phyloP scores from a whole-genome alignment of 148 eudicot species.

The Vaccinium macrocarpon region DNA sequence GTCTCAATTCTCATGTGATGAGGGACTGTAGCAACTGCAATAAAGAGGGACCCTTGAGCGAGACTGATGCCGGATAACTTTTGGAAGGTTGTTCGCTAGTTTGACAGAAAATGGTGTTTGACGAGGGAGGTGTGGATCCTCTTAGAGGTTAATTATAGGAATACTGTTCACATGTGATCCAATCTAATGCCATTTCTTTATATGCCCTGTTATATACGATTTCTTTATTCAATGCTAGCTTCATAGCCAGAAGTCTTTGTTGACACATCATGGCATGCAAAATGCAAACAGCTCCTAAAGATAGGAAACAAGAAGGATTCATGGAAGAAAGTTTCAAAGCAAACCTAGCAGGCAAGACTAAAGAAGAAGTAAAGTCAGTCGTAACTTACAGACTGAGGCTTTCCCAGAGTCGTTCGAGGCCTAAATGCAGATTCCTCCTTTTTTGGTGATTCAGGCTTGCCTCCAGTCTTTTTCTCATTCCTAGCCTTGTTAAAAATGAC shows the following conservation, averaged over 20 bases:
- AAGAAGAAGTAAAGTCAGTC: neutral
- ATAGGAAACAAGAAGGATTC: neutral
- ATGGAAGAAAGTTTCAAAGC: neutral
- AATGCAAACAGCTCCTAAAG: neutral
- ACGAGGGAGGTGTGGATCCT: too few relatives aligned
- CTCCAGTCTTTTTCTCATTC: conserved; percentile 35
- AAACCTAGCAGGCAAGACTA: neutral
- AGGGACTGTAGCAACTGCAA: too few relatives aligned
- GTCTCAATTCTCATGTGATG: too few relatives aligned
- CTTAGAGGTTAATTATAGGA: neutral
- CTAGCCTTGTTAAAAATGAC: conserved; percentile 38
- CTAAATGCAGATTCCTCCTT: conserved; percentile 24
- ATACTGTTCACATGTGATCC: neutral
- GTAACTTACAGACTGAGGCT: conserved; percentile 35
- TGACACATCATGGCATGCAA: conserved; percentile 11
- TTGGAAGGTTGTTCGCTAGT: too few relatives aligned
- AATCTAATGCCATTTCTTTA: neutral
- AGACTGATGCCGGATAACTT: too few relatives aligned
- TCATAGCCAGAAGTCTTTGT: neutral
- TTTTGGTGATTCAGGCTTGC: conserved; percentile 29
- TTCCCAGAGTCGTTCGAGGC: conserved; percentile 21
- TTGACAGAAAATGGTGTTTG: too few relatives aligned
- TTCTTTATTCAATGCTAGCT: neutral
- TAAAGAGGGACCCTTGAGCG: too few relatives aligned
- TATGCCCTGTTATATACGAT: neutral